These are phyloP conservation scores for Globisporangium irregulare DNA, from an alignment of 352 stramenopile species.

Conservation along the genomic window DNA sequence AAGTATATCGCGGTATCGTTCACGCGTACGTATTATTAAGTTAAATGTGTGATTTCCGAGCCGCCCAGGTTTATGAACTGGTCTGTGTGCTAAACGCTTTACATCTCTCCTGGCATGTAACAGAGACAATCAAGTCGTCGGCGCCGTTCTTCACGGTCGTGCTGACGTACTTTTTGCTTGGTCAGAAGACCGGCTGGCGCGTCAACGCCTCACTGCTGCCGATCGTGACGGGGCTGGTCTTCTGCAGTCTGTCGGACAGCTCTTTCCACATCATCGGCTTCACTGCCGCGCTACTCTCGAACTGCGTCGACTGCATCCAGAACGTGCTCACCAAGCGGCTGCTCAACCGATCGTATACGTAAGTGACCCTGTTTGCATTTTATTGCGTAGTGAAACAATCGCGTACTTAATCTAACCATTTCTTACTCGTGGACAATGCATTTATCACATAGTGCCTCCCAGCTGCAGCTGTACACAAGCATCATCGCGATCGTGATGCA, in stretches of 20 bases:
- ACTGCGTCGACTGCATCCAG: slow-evolving; percentile 91
- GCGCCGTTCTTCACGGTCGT: slow-evolving; percentile 91
- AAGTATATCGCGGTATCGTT: slow-evolving; percentile 93
- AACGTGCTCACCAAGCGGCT: slow-evolving; percentile 91
- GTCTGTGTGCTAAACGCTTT: not conserved
- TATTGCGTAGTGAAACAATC: not conserved
- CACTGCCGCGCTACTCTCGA: slow-evolving; percentile 82
- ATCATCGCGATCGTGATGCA: slow-evolving; percentile 85
- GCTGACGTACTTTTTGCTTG: slow-evolving; percentile 80
- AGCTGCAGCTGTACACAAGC: slow-evolving; percentile 90
- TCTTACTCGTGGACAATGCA: not conserved
- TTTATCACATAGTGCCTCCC: slow-evolving; percentile 43
- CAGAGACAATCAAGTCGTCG: slow-evolving; percentile 92
- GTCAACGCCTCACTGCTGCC: slow-evolving; percentile 87
- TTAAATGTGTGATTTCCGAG: not conserved
- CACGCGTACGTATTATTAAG: slow-evolving; percentile 46
- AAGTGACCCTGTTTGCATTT: slow-evolving; percentile 17
- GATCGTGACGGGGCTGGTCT: slow-evolving; percentile 80
- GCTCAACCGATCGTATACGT: slow-evolving; percentile 80
- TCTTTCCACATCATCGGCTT: slow-evolving; percentile 90
- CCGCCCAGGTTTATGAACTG: not conserved
- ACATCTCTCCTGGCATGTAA: slow-evolving; percentile 9
- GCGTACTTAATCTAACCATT: not conserved
- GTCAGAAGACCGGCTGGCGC: slow-evolving; percentile 74
- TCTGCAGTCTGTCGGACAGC: slow-evolving; percentile 85